A percentile compares a stretch with the other conserved stretches of the same genome.
These are phyloP conservation scores for Aspergillus saccharolyticus DNA, from an alignment of 495 filamentous ascomycete genomes.

Conservation along the genomic window DNA sequence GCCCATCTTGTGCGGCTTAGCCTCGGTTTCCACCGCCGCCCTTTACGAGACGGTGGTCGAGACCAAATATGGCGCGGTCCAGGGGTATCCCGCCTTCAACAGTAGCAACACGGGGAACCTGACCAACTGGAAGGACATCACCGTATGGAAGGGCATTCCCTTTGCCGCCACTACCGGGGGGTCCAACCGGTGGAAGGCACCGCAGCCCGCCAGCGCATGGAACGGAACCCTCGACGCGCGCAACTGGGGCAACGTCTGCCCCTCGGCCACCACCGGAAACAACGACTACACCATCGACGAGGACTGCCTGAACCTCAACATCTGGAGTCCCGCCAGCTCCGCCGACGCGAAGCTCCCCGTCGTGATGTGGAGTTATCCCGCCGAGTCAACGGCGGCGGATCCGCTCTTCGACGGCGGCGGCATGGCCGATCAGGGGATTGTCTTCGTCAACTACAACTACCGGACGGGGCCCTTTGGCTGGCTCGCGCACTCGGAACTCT, in stretches of 20 bases:
- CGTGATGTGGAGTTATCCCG: conserved; percentile 13
- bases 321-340: conserved; percentile 15
- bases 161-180: conserved; percentile 12
- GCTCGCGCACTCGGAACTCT: conserved; percentile 51
- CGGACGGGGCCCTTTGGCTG: conserved; percentile 61
- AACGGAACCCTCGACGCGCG: conserved; percentile 2
- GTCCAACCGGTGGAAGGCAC: conserved; percentile 15
- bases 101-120: conserved; percentile 11
- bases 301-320: conserved; percentile 16
- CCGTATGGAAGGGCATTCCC: conserved; percentile 15
- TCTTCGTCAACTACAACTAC: conserved; percentile 65
- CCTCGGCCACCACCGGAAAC: neutral
- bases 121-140: conserved; percentile 47
- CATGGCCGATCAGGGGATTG: conserved; percentile 29
- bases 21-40: conserved; percentile 10
- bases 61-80: conserved; percentile 1
- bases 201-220: conserved; percentile 8
- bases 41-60: conserved; percentile 4
- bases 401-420: conserved; percentile 6
- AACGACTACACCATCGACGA: conserved; percentile 1
- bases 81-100: conserved; percentile 6
- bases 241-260: neutral
- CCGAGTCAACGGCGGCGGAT: conserved; percentile 9
- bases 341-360: conserved; percentile 16
- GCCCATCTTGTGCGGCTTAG: no score